These are phyloP conservation scores for Xylaria sp. DNA, from an alignment of 2,329 filamentous ascomycete species.

Conservation along the genomic window DNA sequence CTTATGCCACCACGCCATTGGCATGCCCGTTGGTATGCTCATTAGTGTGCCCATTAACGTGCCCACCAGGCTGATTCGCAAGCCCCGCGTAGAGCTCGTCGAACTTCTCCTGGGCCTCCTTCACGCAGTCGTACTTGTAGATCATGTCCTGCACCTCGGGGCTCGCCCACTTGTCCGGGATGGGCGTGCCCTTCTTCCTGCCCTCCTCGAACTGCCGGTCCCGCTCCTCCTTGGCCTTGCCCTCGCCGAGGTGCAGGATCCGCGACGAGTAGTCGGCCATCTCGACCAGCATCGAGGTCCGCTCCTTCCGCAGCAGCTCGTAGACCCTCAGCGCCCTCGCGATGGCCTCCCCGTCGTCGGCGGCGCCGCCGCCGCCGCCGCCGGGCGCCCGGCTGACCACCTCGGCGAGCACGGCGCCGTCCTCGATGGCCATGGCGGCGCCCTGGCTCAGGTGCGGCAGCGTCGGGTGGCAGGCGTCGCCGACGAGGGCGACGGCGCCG, in stretches of 20 bases:
- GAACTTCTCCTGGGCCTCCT: constrained; percentile 56
- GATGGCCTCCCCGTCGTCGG: constrained; percentile 43
- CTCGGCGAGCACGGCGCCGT: constrained; percentile 63
- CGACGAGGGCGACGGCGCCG: constrained; percentile 59
- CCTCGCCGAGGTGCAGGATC: constrained; percentile 61
- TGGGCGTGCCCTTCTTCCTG: constrained; percentile 50
- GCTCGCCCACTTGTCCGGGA: constrained; percentile 72
- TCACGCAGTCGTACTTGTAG: constrained; percentile 64
- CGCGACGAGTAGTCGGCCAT: constrained; percentile 55
- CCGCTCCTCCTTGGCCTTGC: constrained; percentile 60
- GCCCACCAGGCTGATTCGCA: constrained; percentile 11
- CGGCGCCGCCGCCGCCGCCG: constrained; percentile 32
- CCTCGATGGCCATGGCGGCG: constrained; percentile 69
- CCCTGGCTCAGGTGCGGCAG: constrained; percentile 70
- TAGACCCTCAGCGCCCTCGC: constrained; percentile 57
- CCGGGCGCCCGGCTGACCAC: constrained; percentile 45
- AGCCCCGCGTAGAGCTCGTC: constrained; percentile 47
- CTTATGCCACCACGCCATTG: constrained; percentile 14
- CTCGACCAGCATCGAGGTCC: constrained; percentile 56
- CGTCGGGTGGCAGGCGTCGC: constrained; percentile 69
- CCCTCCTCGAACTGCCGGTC: constrained; percentile 59
- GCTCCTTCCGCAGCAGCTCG: constrained; percentile 58
- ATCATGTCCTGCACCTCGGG: constrained; percentile 69
- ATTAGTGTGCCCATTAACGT: constrained; percentile 14
- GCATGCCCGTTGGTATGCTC: constrained; percentile 15